Evolutionary conservation across 257 asterid genomes (phyloP), one percentile per base, ranked within the genome.

Genomic region (Perilla frutescens): DNA sequence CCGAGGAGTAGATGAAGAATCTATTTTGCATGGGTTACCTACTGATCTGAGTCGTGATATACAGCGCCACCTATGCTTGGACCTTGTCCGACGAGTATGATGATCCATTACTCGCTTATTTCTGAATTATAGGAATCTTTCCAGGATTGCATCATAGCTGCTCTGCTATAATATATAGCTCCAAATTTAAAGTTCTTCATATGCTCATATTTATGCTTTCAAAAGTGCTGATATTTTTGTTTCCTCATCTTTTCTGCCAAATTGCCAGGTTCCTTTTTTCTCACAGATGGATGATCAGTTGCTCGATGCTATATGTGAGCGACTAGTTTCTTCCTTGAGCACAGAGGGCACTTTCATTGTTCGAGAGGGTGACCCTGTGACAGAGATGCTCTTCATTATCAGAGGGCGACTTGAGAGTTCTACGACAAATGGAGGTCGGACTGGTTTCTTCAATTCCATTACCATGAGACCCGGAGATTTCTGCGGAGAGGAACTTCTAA

Each of bases 361-460:
- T 4, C 97, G 98, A n/a, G 98, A 93, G 81, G 98, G 98, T 4
- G 98, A 93, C 80, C 98, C 98, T 0, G 91, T 93, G 9, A 77
- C 91, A 0, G 98, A 93, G 73, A 93, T 93, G 98, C 96, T 90
- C 72, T 93, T 93, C 86, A 85, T 93, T 32, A 93, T 93, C 81
- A 71, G 98, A 51, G 98, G 98, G 7, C 84, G 88, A 50, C 97
- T 93, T 1, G 98, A 93, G 84, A 93, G 98, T 65, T 89, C 87
- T 11, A 93, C 96, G 1, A 93, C 98, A 3, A 93, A 93, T 32
- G 98, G 98, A 6, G 98, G 98, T 2, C 87, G 98, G 12, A 87
- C 93, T 0, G 98, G 98, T 58, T 93, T 93, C 83, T 90, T 93
- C 81, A 87, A 90, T 66, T 81, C 96, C 79, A 93, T 90, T 12